Conservation (phyloP, 345 rosid genomes). For the Eucalyptus albens region DNA sequence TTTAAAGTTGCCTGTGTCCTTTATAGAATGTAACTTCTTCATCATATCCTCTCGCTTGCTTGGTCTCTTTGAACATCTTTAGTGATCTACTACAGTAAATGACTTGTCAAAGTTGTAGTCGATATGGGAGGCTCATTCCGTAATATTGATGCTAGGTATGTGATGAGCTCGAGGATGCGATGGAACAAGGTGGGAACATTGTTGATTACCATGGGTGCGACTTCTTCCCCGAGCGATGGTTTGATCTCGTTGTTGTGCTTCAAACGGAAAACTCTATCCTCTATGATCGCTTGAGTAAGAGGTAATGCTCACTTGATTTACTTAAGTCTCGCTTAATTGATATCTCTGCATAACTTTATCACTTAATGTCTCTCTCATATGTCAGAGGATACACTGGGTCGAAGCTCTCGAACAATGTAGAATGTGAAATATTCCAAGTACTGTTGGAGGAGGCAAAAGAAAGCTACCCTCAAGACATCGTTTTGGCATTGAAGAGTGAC, state of each 20-base stretch:
- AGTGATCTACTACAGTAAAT: background rate
- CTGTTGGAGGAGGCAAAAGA: slow-evolving; percentile 79
- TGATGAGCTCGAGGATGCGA: slow-evolving; percentile 83
- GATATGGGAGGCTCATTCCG: background rate
- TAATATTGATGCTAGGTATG: slow-evolving; percentile 37
- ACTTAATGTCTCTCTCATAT: background rate
- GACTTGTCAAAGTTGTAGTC: background rate
- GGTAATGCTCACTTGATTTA: slow-evolving; percentile 17
- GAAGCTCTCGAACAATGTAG: slow-evolving; percentile 73
- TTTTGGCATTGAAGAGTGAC: slow-evolving; percentile 46
- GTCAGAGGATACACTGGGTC: slow-evolving; percentile 57
- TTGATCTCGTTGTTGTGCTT: slow-evolving; percentile 74
- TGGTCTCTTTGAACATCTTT: background rate
- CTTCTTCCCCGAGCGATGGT: slow-evolving; percentile 86
- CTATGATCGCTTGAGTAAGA: slow-evolving; percentile 69
- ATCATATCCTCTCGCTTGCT: background rate
- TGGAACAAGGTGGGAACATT: slow-evolving; percentile 76
- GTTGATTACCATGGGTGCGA: slow-evolving; percentile 93
- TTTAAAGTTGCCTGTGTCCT: background rate
- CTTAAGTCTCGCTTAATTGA: background rate
- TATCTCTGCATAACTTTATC: background rate
- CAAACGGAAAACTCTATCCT: slow-evolving; percentile 65
- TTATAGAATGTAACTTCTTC: background rate
- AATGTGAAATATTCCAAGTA: slow-evolving; percentile 74
- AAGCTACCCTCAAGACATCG: slow-evolving; percentile 54